Conservation (phyloP, 2,329 filamentous ascomycete genomes). For the Phaeosphaeria sp. region DNA sequence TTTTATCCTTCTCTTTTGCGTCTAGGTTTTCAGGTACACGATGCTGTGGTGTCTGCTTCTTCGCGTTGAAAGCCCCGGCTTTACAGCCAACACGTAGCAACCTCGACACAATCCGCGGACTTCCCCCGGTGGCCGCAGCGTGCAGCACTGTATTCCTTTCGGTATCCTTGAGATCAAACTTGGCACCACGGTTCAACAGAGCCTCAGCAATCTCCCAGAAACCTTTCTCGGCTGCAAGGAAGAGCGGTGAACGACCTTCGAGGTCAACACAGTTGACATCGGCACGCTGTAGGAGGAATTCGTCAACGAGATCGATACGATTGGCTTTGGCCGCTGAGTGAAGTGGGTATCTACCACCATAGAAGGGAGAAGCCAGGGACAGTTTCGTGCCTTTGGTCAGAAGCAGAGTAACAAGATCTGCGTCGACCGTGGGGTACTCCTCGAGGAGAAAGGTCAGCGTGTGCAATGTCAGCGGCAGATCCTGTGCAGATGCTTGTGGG, state of each 20-base stretch:
- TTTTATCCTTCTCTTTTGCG: conserved; percentile 25
- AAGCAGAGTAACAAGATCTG: conserved; percentile 29
- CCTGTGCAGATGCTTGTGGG: conserved; percentile 8
- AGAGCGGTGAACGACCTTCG: conserved; percentile 27
- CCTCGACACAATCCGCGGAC: conserved; percentile 13
- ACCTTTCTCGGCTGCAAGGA: conserved; percentile 27
- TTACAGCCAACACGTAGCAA: conserved; percentile 31
- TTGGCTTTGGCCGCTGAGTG: conserved; percentile 36
- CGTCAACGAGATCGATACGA: conserved; percentile 31
- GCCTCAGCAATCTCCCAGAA: conserved; percentile 27
- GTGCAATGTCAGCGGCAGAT: conserved; percentile 18
- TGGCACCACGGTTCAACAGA: conserved; percentile 27
- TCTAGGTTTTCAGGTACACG: conserved; percentile 18
- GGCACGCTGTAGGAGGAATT: conserved; percentile 24
- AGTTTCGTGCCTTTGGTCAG: conserved; percentile 28
- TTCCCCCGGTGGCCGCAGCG: conserved; percentile 23
- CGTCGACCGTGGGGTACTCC: conserved; percentile 25
- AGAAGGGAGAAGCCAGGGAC: conserved; percentile 27
- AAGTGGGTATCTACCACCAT: conserved; percentile 31
- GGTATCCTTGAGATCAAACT: conserved; percentile 18
- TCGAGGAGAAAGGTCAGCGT: conserved; percentile 35
- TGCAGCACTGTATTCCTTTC: conserved; percentile 33
- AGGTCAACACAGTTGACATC: conserved; percentile 26
- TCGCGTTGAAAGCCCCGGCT: conserved; percentile 19
- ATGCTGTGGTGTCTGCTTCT: conserved; percentile 21